phyloP scores from a whole-genome alignment of 768 basidiomycete species.

The Mycena maculata region DNA sequence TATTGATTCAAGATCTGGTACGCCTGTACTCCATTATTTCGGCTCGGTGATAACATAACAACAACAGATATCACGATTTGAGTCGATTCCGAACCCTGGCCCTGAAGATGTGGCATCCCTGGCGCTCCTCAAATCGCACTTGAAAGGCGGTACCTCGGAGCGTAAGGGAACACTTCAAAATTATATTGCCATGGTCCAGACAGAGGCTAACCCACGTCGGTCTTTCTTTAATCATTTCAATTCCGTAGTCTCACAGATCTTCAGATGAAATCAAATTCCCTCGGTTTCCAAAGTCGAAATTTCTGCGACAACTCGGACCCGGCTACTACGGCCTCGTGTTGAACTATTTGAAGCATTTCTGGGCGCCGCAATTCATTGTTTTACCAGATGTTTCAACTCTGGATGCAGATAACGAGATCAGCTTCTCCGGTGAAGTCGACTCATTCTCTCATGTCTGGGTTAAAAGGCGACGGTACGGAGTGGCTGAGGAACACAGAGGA shows the following conservation, averaged over 20 bases:
- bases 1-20: constrained; percentile 31
- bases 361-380: background rate
- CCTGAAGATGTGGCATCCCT: constrained; percentile 18
- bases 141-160: constrained; percentile 27
- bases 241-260: background rate
- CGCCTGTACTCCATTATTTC: background rate
- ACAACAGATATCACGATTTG: constrained; percentile 20
- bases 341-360: background rate
- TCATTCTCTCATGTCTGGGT: constrained; percentile 29
- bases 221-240: background rate
- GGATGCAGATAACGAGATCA: background rate
- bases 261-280: constrained; percentile 1
- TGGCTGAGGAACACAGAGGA: constrained; percentile 17
- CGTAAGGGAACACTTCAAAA: constrained; percentile 31
- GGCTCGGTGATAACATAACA: background rate
- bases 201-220: constrained; percentile 9
- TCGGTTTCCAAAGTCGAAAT: background rate
- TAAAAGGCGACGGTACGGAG: constrained; percentile 26
- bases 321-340: constrained; percentile 2
- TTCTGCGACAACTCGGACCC: background rate
- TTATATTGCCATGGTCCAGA: constrained; percentile 22
- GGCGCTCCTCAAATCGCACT: constrained; percentile 15
- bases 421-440: constrained; percentile 16
- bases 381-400: background rate
- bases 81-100: constrained; percentile 8